A percentile compares a stretch with the other conserved stretches of the same genome.
Evolutionary conservation across 2,329 filamentous ascomycete genomes (phyloP).

Genomic region (Cladophialophora bantiana): DNA sequence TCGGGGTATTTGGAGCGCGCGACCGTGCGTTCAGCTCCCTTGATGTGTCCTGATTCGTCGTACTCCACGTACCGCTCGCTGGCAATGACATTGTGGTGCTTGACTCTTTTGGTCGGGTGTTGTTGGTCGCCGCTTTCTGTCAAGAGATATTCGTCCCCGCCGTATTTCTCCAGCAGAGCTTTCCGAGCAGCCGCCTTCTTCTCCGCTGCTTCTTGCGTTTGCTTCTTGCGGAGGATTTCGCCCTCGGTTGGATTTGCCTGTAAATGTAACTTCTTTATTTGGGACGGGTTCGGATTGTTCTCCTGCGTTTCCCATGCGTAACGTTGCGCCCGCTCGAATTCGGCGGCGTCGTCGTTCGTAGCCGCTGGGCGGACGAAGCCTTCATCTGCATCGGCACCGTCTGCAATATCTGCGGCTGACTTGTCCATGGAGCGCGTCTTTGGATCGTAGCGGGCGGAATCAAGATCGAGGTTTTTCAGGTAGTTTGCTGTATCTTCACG

Average conservation of each 20-base stretch:
- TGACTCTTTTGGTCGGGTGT: conserved; percentile 70
- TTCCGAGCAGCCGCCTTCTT: conserved; percentile 73
- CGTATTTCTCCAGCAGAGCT: conserved; percentile 81
- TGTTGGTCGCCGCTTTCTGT: conserved; percentile 52
- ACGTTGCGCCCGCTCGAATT: conserved; percentile 86
- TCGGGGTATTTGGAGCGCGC: conserved; percentile 91
- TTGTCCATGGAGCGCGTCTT: conserved; percentile 91
- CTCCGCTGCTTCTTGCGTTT: conserved; percentile 73
- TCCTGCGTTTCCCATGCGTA: conserved; percentile 95
- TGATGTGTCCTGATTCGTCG: conserved; percentile 86
- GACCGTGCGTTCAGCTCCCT: conserved; percentile 68
- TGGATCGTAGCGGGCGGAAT: conserved; percentile 96
- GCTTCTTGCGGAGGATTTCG: conserved; percentile 81
- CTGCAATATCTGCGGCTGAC: conserved; percentile 71
- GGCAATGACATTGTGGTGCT: conserved; percentile 46
- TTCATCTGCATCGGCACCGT: conserved; percentile 72
- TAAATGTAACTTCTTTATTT: conserved; percentile 79
- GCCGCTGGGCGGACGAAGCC: conserved; percentile 78
- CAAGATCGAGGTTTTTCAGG: conserved; percentile 89
- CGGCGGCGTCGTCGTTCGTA: conserved; percentile 77
- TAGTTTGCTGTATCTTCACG: conserved; percentile 98
- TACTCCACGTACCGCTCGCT: conserved; percentile 90
- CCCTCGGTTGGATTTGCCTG: conserved; percentile 97
- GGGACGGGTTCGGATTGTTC: conserved; percentile 4
- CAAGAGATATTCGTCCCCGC: conserved; percentile 66